Evolutionary conservation across 2,329 filamentous ascomycete genomes (phyloP), one percentile per base, ranked within the genome.

Genomic region (Colletotrichum melonis): DNA sequence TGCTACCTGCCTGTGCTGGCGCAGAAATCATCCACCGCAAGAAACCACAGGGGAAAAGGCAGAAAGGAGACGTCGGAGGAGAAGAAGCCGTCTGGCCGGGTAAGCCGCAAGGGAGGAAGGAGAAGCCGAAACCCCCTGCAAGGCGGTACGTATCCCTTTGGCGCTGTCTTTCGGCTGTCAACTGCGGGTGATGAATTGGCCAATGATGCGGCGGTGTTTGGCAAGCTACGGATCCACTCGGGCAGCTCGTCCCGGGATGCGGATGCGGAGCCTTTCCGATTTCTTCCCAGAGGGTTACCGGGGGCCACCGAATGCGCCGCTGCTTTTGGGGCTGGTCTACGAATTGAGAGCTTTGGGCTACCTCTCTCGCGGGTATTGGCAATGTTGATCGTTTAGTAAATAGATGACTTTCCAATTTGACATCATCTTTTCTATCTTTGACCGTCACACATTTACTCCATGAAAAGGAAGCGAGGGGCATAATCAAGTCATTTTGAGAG

Each of bases 51-150:
- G 42, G 42, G 19, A 8, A 16, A 14, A 5, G 16, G 8, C 1
- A n/a, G 16, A 6, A 14, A n/a, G n/a, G 3, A 7, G 5, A 0
- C 4, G 57, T 38, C 14, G 30, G 42, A 56, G 24, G 30, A 22
- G 19, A 35, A 67, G 56, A 59, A 54, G 63, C 68, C 69, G 63
- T 56, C 46, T 46, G 57, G 58, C 59, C 70, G 60, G 56, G 35
- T 49, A 60, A 42, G 16, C 38, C 38, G 38, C 16, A 42, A 49
- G 19, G 16, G 46, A 56, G 57, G n/a, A 65, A 42, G 63, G 35
- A 64, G 59, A 73, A 70, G 70, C 70, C 70, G 70, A 73, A 73
- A 73, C 38, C 67, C 70, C 70, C 60, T 73, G 67, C 8, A 3
- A 9, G 30, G 8, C 12, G 55, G 46, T 65, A 73, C 66, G 70